Evolutionary conservation across 257 asterid species (phyloP), one percentile per base, ranked within the genome.

Genomic region (Lycium barbarum): DNA sequence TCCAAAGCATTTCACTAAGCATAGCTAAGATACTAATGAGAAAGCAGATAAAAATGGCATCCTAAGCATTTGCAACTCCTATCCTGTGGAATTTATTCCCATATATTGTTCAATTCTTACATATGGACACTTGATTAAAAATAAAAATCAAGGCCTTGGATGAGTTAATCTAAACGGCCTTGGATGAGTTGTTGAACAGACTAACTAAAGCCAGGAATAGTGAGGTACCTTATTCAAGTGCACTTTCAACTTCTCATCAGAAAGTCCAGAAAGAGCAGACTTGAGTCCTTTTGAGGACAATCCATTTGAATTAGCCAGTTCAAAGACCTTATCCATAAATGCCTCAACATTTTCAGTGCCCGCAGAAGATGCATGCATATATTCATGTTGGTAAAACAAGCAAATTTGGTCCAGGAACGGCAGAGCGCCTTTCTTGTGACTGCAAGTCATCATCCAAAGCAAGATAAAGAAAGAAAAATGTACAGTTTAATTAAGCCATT

Each of bases 341-440:
- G 86, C 85, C 88, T 91, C 93, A 82, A 83, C 84, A 90, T 90
- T 90, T 88, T 88, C 93, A 85, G 92, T 68, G 82, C 62, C 92
- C 63, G 85, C 88, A 79, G 94, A 91, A 51, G 87, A 79, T 67
- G 90, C 80, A 63, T 81, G 87, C 57, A 91, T 87, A 88, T 90
- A 90, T 51, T 91, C 93, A 82, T 89, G 90, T 85, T 94, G 94
- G 55, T 93, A 94, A 88, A 92, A 90, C 70, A 91, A 90, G 93
- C 95, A 93, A 81, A 97, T 92, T 90, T 94, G 96, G 88, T 94
- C 98, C 89, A 95, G 86, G 89, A 97, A 97, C 85, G 88, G 88
- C 62, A 97, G 88, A 55, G 91, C 93, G 54, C 95, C 97, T 87
- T 92, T 91, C 90, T 92, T 97, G 89, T 95, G 97, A 91, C 98